Base-by-base conservation (phyloP, 495 filamentous ascomycete genomes). In the Aspergillus sclerotiicarbonarius region DNA sequence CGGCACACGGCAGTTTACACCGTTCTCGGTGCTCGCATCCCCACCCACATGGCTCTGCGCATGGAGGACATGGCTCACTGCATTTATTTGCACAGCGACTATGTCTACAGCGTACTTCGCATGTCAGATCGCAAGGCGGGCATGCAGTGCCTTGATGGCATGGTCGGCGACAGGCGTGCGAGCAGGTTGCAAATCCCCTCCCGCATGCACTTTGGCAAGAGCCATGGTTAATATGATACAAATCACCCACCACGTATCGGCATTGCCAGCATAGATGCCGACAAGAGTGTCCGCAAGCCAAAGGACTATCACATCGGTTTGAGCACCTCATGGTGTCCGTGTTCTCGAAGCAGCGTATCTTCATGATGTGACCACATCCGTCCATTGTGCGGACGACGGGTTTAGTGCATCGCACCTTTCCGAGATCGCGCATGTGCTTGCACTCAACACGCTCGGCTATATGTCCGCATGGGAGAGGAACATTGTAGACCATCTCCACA, bases 21-120 rank as follows among this genome's bases (percentile, higher is more conserved):
- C 63, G 57, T 8, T 68, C 64, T 25, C 69, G 67, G 63, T 87
- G 86, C 0, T 64, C 37, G 59, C 86, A 89, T 16, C 57, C 61
- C 61, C 80, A 86, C 5, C 68, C 63, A 57, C 85, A 89, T 31
- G 57, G 58, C 41, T 84, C 77, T 12, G 80, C 78, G 61, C 87
- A 90, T 5, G 84, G 87, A 48, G 74, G 67, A 58, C 86, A 89
- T 16, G 84, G 78, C 37, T 88, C 82, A 37, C 71, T 63, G 63
- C 85, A 89, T 16, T 68, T 70, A 53, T 80, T 80, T 39, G 62
- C 67, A 59, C 83, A 57, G 8, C 37, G 33, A 19, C 31, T 57
- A 15, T 57, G 54, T 10, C 25, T 43, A 20, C 54, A 57, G 0
- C 35, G 45, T 12, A 51, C 32, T n/a, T 57, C 54, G 33, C 54